phyloP scores from a whole-genome alignment of 257 asterid species.

The Anisodus tanguticus region DNA sequence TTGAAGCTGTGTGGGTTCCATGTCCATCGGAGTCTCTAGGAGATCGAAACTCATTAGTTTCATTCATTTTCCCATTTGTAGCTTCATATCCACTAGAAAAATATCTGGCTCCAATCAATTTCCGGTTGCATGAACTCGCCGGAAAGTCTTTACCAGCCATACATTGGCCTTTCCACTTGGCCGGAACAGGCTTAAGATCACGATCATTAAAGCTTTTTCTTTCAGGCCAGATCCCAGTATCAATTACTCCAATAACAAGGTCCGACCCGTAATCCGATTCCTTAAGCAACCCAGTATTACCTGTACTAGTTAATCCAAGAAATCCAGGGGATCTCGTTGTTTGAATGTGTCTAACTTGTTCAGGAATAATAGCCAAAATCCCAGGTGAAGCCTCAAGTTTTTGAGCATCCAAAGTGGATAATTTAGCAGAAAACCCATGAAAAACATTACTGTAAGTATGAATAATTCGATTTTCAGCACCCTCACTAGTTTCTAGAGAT shows the following conservation, averaged over 20 bases:
- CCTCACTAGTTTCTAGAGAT: constrained; percentile 30
- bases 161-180: constrained; percentile 80
- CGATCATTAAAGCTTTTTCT: constrained; percentile 73
- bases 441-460: constrained; percentile 69
- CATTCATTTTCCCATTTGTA: constrained; percentile 75
- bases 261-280: constrained; percentile 93
- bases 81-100: constrained; percentile 73
- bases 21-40: constrained; percentile 90
- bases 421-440: constrained; percentile 80
- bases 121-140: constrained; percentile 66
- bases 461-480: constrained; percentile 35
- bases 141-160: constrained; percentile 58
- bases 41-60: constrained; percentile 68
- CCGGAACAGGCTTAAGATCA: constrained; percentile 65
- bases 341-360: constrained; percentile 68
- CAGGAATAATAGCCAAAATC: constrained; percentile 67
- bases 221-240: constrained; percentile 99
- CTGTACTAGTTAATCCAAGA: constrained; percentile 66
- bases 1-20: constrained; percentile 98
- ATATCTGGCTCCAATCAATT: constrained; percentile 80
- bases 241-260: constrained; percentile 82
- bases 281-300: constrained; percentile 63
- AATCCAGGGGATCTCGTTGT: constrained; percentile 93
- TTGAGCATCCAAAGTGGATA: constrained; percentile 51
- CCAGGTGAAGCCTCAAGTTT: constrained; percentile 45